These are phyloP conservation scores for Lipomyces kockii DNA, from an alignment of 805 yeast genomes.

Conservation along the genomic window DNA sequence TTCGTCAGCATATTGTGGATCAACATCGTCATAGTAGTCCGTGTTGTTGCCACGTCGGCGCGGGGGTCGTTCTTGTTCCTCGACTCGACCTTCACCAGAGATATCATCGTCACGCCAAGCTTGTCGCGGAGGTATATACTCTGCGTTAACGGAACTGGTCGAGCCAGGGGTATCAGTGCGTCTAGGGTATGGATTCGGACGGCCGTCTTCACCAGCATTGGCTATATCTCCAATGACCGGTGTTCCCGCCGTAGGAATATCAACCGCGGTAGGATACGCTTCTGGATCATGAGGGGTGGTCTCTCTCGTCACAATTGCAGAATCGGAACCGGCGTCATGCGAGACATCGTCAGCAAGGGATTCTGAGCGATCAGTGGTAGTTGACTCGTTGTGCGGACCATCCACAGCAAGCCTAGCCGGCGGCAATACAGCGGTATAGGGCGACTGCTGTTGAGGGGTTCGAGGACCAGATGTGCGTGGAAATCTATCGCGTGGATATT, in stretches of 20 bases:
- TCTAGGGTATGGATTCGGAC: not conserved
- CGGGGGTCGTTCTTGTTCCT: not conserved
- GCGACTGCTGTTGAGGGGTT: constrained; percentile 7
- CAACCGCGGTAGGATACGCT: constrained; percentile 1
- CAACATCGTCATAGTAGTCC: constrained; percentile 34
- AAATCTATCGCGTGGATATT: constrained; percentile 21
- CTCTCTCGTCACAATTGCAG: not conserved
- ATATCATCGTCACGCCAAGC: constrained; percentile 13
- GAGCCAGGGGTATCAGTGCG: not conserved
- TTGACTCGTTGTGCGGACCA: constrained; percentile 11
- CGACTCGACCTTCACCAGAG: not conserved
- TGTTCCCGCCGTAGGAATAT: constrained; percentile 28
- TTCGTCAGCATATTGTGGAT: constrained; percentile 32
- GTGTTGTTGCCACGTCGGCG: constrained; percentile 1
- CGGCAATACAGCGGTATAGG: constrained; percentile 22
- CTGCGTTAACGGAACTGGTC: not conserved
- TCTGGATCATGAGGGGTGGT: not conserved
- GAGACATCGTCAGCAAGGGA: constrained; percentile 10
- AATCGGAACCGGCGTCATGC: constrained; percentile 2
- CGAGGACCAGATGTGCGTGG: constrained; percentile 15
- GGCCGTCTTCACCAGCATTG: not conserved
- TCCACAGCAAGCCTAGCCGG: not conserved
- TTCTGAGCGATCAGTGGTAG: constrained; percentile 13
- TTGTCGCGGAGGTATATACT: constrained; percentile 27
- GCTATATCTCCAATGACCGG: constrained; percentile 13